Evolutionary conservation across 768 basidiomycete genomes (phyloP), one percentile per base, ranked within the genome.

Genomic region (Pholiota microspora): DNA sequence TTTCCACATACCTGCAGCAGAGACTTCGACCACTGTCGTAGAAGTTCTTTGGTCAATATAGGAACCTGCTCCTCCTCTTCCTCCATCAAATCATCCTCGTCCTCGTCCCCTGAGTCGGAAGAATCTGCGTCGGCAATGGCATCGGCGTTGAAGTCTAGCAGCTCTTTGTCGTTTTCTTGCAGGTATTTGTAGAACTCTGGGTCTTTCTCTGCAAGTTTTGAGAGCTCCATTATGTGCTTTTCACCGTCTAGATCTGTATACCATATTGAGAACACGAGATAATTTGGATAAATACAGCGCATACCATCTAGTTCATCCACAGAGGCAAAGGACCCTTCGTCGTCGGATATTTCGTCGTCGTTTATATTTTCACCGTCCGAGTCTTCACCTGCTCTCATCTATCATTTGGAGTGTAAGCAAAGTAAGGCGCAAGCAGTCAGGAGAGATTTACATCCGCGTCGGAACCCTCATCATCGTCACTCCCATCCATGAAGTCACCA

Each of bases 141-240:
- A 50, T 76, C 62, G 0, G 79, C 73, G 35, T 84, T 75, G 65
- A 98, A 98, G 3, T 92, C 80, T 2, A 99, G 77, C n/a, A 98
- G 75, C 52, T 94, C 94, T 55, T 78, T 76, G 71, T 99, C 97
- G 65, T 99, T 94, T 71, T 98, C 92, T 73, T 95, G 88, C 2
- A 99, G 78, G 67, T 95, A 99, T 72, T 95, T 93, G 86, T 84
- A 99, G 74, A 98, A 99, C 66, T 97, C 96, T n/a, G 96, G 96
- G 69, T 99, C 96, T 68, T 93, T 94, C 71, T 96, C 89, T 1
- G 92, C 92, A 31, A 99, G 81, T 65, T 90, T 86, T 34, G 90
- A 86, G 12, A 99, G 80, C 52, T 96, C 90, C 42, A 85, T 70
- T 56, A 93, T 73, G 75, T 98, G 96, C 4, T 77, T 71, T 49